A percentile compares a stretch with the other conserved stretches of the same genome.
Conservation (phyloP, 176 grass and related monocot species). For the Olyra latifolia region DNA sequence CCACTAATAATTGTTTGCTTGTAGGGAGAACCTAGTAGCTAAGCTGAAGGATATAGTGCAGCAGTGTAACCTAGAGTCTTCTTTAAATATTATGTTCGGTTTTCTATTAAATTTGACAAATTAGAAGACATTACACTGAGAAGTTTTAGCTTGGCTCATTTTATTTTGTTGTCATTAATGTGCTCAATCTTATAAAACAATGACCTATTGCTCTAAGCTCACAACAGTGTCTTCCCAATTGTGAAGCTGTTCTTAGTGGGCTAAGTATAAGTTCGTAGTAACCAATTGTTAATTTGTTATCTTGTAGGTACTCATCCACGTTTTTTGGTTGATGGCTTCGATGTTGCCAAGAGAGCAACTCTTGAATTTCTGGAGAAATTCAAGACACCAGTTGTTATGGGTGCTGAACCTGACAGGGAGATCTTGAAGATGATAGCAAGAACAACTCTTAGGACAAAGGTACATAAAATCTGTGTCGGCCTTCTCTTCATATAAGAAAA, state of each 20-base stretch:
- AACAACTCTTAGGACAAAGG: conserved; percentile 97
- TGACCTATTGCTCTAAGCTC: not conserved
- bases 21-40: not conserved
- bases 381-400: conserved; percentile 75
- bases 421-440: conserved; percentile 94
- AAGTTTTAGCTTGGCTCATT: not conserved
- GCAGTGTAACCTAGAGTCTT: not conserved
- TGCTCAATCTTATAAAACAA: not conserved
- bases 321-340: conserved; percentile 94
- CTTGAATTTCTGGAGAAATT: conserved; percentile 98
- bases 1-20: not conserved
- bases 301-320: conserved; percentile 88
- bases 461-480: conserved; percentile 20
- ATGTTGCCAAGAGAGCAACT: conserved; percentile 85
- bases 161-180: not conserved
- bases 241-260: not conserved
- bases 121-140: not conserved
- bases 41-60: conserved; percentile 5
- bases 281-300: not conserved
- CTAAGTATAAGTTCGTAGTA: conserved; percentile 2
- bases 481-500: not conserved
- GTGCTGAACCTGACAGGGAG: conserved; percentile 80
- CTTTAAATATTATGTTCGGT: not conserved
- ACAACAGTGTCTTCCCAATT: not conserved
- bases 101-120: not conserved